A percentile compares a stretch with the other conserved stretches of the same genome.
These are phyloP conservation scores for Camelina neglecta DNA, from an alignment of 345 rosid species.

Conservation along the genomic window DNA sequence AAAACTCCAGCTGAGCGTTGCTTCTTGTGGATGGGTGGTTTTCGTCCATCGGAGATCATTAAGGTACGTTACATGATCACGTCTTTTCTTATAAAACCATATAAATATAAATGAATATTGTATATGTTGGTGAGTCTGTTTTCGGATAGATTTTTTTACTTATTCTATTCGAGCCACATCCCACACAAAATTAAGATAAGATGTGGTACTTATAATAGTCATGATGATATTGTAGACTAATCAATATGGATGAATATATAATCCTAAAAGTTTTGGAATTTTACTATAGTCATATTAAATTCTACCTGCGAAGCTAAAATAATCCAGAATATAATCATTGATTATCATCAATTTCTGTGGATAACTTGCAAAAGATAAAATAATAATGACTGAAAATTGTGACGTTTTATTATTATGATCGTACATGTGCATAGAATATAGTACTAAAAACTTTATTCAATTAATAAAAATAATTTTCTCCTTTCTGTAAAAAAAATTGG, in stretches of 20 bases:
- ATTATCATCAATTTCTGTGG: conserved; percentile 13
- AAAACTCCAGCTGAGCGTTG: conserved; percentile 98
- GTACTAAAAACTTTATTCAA: conserved; percentile 25
- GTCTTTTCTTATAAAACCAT: conserved; percentile 1
- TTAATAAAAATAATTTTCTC: background rate
- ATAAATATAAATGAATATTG: background rate
- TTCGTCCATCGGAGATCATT: conserved; percentile 95
- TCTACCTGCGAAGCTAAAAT: background rate
- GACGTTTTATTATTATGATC: conserved; percentile 1
- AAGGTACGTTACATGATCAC: conserved; percentile 56
- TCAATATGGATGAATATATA: background rate
- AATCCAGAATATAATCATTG: conserved; percentile 18
- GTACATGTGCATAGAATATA: conserved; percentile 9
- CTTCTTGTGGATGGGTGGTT: conserved; percentile 98
- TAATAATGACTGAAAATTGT: conserved; percentile 11
- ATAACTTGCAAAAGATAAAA: conserved; percentile 4
- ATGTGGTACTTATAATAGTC: background rate
- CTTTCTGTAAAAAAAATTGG: background rate
- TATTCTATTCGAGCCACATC: background rate
- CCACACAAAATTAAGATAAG: background rate
- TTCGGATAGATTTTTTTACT: background rate
- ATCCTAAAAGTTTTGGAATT: background rate
- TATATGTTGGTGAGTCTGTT: background rate
- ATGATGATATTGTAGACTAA: conserved; percentile 16
- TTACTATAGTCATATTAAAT: background rate